A percentile compares a stretch with the other conserved stretches of the same genome.
Conservation (phyloP, 2,329 filamentous ascomycete genomes). For the Passalora sequoiae region DNA sequence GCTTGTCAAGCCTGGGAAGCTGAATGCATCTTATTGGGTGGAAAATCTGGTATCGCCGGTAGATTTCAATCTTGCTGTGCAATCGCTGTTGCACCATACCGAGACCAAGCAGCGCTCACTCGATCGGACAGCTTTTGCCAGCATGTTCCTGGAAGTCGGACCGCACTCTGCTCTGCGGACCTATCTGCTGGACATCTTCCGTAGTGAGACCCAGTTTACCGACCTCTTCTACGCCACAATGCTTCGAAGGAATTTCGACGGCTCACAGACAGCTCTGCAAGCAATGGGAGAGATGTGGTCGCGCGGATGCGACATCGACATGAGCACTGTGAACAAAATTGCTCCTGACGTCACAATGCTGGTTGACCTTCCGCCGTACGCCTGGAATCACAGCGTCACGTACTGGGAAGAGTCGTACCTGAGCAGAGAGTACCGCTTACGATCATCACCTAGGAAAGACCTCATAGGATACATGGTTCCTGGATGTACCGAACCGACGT, state of each 20-base stretch:
- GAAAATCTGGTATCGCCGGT: conserved; percentile 12
- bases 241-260: conserved; percentile 3
- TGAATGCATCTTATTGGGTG: conserved; percentile 7
- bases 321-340: conserved; percentile 1
- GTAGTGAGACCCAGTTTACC: not conserved
- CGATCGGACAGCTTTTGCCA: not conserved
- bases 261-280: conserved; percentile 2
- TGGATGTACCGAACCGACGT: conserved; percentile 6
- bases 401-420: conserved; percentile 14
- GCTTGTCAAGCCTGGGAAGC: not conserved
- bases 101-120: not conserved
- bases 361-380: conserved; percentile 13
- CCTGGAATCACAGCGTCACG: conserved; percentile 10
- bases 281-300: conserved; percentile 7
- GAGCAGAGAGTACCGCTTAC: conserved; percentile 10
- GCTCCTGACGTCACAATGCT: conserved; percentile 3
- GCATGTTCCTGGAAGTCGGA: conserved; percentile 11
- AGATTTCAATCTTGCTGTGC: conserved; percentile 9
- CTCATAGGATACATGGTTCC: conserved; percentile 14
- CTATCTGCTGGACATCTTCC: conserved; percentile 9
- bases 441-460: conserved; percentile 7
- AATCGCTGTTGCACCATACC: not conserved
- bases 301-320: conserved; percentile 4
- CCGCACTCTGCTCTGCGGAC: conserved; percentile 9
- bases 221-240: conserved; percentile 3